phyloP scores from a whole-genome alignment of 1,139 yeast species.

The Eremothecium gossypii region DNA sequence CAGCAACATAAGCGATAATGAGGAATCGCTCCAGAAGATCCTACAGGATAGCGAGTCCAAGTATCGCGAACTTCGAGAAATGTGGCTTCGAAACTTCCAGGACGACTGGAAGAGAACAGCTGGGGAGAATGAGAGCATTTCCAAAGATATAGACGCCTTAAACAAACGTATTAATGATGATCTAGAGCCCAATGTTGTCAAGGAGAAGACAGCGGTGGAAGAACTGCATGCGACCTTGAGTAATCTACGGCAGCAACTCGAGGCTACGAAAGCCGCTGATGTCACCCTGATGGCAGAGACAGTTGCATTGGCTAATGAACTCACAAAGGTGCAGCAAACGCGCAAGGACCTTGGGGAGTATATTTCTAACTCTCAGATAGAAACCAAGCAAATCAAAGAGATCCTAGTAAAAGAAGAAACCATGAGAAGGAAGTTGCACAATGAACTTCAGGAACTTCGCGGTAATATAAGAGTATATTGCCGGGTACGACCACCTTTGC shows the following conservation, averaged over 20 bases:
- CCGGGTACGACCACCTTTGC: conserved; percentile 57
- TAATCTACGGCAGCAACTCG: conserved; percentile 17
- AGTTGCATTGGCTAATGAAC: conserved; percentile 8
- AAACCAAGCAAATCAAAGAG: conserved; percentile 27
- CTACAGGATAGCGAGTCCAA: conserved; percentile 18
- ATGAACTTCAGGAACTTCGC: conserved; percentile 71
- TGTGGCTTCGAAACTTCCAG: conserved; percentile 24
- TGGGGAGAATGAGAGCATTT: conserved; percentile 13
- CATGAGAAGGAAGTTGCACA: conserved; percentile 59
- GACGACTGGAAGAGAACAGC: conserved; percentile 16
- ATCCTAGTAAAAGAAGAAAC: conserved; percentile 40
- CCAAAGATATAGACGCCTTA: conserved; percentile 16
- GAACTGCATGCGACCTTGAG: conserved; percentile 15
- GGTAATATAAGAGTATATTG: conserved; percentile 92
- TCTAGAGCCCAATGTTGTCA: conserved; percentile 13
- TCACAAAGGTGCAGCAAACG: conserved; percentile 12
- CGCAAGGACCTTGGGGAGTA: conserved; percentile 23
- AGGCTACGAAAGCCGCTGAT: conserved; percentile 7
- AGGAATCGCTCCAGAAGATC: conserved; percentile 14
- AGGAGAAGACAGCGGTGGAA: conserved; percentile 14
- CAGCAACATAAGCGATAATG: conserved; percentile 22
- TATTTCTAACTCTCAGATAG: conserved; percentile 22
- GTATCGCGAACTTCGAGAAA: conserved; percentile 18
- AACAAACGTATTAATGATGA: conserved; percentile 13
- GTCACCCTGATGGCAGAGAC: conserved; percentile 7